phyloP scores from a whole-genome alignment of 1,139 yeast species.

The Scheffersomyces quercinus region DNA sequence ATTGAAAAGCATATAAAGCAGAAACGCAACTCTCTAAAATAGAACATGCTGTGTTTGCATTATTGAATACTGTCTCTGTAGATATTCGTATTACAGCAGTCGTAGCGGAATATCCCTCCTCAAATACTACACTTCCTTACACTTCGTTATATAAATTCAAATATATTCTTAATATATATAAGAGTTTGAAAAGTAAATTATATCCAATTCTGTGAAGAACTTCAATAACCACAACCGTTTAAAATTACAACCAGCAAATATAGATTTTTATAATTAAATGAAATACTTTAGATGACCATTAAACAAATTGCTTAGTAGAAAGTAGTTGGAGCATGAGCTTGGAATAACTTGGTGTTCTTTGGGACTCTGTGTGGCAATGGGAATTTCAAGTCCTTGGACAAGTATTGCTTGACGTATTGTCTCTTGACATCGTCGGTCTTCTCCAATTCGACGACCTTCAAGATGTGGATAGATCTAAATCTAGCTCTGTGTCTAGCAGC shows the following conservation, averaged over 20 bases:
- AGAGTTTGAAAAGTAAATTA: neutral
- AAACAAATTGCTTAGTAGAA: constrained; percentile 62
- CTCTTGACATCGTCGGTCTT: constrained; percentile 98
- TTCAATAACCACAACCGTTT: constrained; percentile 1
- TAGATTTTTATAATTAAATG: constrained; percentile 1
- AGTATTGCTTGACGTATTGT: constrained; percentile 98
- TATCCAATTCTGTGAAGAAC: constrained; percentile 1
- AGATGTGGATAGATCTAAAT: constrained; percentile 98
- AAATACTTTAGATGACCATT: constrained; percentile 1
- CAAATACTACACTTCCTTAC: too few species aligned
- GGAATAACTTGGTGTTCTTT: constrained; percentile 85
- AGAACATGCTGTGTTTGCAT: too few species aligned
- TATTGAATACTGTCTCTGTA: too few species aligned
- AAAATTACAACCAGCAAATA: constrained; percentile 1
- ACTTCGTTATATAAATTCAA: neutral
- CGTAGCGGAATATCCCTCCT: too few species aligned
- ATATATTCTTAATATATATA: constrained; percentile 1
- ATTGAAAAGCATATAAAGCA: too few species aligned
- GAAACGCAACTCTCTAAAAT: too few species aligned
- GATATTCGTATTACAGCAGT: too few species aligned
- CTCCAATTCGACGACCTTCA: constrained; percentile 98
- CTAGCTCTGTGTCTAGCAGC: constrained; percentile 99
- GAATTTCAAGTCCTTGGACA: constrained; percentile 95
- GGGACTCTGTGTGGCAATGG: constrained; percentile 99
- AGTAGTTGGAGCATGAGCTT: constrained; percentile 94